phyloP scores from a whole-genome alignment of 441 rosid genomes.

The Manihot esculenta region DNA sequence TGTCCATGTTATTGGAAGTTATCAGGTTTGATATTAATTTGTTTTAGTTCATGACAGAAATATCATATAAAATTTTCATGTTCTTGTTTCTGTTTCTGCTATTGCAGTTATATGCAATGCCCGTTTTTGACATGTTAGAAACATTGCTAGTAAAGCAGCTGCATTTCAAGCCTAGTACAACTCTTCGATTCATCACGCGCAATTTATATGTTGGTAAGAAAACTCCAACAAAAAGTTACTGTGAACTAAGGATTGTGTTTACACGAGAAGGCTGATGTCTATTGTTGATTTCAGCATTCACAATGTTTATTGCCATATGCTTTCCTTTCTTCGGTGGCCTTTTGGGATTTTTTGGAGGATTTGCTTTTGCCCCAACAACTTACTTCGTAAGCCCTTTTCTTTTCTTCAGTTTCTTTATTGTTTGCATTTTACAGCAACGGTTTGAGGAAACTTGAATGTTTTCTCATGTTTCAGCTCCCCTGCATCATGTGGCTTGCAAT shows the following conservation, averaged over 20 bases:
- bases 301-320: constrained; percentile 62
- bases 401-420: too few relatives aligned
- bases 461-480: constrained; percentile 51
- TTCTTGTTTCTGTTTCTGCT: background rate
- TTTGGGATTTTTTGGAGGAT: constrained; percentile 84
- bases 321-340: constrained; percentile 78
- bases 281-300: constrained; percentile 40
- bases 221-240: too few relatives aligned
- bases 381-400: constrained; percentile 47
- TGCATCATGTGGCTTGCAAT: constrained; percentile 72
- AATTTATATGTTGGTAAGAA: constrained; percentile 29
- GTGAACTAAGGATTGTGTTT: background rate
- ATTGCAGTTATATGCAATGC: constrained; percentile 62
- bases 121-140: constrained; percentile 85
- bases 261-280: background rate
- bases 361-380: constrained; percentile 80
- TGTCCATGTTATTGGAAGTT: constrained; percentile 44
- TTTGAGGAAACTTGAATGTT: background rate
- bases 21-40: constrained; percentile 47
- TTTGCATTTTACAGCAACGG: background rate
- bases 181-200: constrained; percentile 60
- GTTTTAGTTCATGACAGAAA: background rate
- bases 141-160: constrained; percentile 60
- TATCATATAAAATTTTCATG: too few relatives aligned
- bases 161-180: constrained; percentile 45